These are phyloP conservation scores for Amaranthus tricolor DNA, from an alignment of 179 eudicot genomes.

Conservation along the genomic window DNA sequence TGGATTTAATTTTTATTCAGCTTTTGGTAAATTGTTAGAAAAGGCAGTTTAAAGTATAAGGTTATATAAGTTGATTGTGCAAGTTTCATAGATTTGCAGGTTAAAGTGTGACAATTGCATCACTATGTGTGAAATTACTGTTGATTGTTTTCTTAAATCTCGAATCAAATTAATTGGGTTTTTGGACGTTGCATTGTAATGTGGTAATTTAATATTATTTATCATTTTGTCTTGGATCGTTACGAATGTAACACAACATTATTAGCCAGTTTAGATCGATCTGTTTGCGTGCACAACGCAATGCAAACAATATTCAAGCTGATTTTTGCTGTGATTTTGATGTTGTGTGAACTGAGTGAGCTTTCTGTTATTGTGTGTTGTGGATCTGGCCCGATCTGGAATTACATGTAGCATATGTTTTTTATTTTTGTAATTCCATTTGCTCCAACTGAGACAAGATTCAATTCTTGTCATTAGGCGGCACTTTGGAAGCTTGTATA, in stretches of 20 bases:
- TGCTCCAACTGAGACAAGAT: too few relatives aligned
- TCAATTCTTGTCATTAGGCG: too few relatives aligned
- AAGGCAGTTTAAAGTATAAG: too few relatives aligned
- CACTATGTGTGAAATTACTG: too few relatives aligned
- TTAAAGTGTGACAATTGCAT: too few relatives aligned
- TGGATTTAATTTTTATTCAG: neutral
- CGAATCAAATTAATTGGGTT: neutral
- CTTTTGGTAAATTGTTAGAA: neutral
- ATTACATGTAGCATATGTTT: too few relatives aligned
- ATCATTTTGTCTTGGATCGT: too few relatives aligned
- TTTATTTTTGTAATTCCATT: too few relatives aligned
- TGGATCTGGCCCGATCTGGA: neutral
- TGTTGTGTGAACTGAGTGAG: neutral
- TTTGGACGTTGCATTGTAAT: neutral
- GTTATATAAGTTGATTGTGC: neutral
- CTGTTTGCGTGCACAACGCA: neutral
- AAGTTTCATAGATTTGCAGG: neutral
- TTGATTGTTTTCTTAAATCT: too few relatives aligned
- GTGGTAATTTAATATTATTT: neutral
- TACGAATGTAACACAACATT: neutral
- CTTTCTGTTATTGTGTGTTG: neutral
- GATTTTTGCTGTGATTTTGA: neutral
- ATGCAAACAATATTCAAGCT: neutral
- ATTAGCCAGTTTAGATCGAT: neutral
- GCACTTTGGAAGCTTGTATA: too few relatives aligned